Percentiles rank a stretch among this genome's conserved stretches.
Conservation (phyloP, 176 grass and related monocot genomes). For the Oryza punctata region DNA sequence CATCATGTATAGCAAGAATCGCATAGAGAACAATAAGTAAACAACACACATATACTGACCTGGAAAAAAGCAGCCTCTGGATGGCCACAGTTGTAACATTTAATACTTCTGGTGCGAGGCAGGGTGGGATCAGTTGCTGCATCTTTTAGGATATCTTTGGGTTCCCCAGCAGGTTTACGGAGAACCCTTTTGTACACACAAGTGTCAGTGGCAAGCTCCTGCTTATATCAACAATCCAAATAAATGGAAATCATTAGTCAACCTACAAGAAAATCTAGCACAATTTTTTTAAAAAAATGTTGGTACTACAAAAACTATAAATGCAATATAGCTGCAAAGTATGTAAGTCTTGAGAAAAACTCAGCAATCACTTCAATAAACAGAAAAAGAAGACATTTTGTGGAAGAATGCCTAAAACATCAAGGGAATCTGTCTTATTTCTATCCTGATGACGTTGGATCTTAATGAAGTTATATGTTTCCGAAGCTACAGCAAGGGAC, state of each 20-base stretch:
- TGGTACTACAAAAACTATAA: background rate
- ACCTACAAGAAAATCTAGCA: background rate
- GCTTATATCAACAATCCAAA: slow-evolving; percentile 20
- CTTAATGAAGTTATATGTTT: background rate
- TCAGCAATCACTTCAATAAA: background rate
- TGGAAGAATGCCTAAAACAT: background rate
- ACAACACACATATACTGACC: slow-evolving; percentile 36
- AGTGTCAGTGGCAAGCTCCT: slow-evolving; percentile 65
- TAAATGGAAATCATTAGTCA: background rate
- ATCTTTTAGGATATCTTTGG: slow-evolving; percentile 65
- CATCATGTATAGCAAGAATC: background rate
- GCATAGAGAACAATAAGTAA: background rate
- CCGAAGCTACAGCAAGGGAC: background rate
- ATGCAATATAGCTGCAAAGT: background rate
- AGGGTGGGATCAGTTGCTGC: slow-evolving; percentile 68
- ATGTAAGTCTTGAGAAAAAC: background rate
- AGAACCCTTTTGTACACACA: slow-evolving; percentile 87
- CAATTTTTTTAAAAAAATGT: background rate
- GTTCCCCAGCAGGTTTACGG: slow-evolving; percentile 54
- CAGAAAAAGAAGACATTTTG: background rate
- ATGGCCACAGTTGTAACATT: slow-evolving; percentile 69
- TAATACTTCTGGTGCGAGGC: slow-evolving; percentile 82
- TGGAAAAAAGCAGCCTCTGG: slow-evolving; percentile 87
- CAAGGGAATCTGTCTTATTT: background rate
- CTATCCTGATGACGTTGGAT: background rate